Conservation (phyloP, 2,329 filamentous ascomycete genomes). For the Neonectria sp. region DNA sequence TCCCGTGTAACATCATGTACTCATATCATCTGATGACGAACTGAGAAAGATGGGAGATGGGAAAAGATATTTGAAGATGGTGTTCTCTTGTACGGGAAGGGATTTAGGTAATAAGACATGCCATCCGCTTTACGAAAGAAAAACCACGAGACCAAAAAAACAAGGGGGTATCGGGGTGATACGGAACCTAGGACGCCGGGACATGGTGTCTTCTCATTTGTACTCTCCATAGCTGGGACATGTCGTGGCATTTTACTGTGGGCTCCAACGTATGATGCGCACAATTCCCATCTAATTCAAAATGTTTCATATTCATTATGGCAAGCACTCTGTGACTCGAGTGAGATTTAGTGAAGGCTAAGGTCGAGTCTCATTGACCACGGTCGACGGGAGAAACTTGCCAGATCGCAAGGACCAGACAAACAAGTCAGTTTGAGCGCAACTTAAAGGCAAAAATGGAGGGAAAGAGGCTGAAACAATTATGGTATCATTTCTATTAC, state of each 20-base stretch:
- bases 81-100: conserved; percentile 21
- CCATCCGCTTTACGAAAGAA: conserved; percentile 14
- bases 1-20: conserved; percentile 47
- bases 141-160: conserved; percentile 30
- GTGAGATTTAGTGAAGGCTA: neutral
- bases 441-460: neutral
- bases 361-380: neutral
- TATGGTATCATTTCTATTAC: conserved; percentile 48
- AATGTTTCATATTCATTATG: conserved; percentile 38
- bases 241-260: conserved; percentile 34
- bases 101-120: conserved; percentile 21
- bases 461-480: neutral
- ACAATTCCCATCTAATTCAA: conserved; percentile 42
- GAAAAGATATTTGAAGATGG: conserved; percentile 31
- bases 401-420: neutral
- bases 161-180: conserved; percentile 26
- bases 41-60: conserved; percentile 32
- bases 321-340: neutral
- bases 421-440: neutral
- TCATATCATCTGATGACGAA: conserved; percentile 46
- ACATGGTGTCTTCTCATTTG: conserved; percentile 46
- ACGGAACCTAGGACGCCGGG: conserved; percentile 33
- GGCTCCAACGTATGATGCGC: conserved; percentile 27
- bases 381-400: neutral
- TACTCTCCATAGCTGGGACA: conserved; percentile 35